phyloP scores from a whole-genome alignment of 2,329 filamentous ascomycete species.

The Verticillium longisporum region DNA sequence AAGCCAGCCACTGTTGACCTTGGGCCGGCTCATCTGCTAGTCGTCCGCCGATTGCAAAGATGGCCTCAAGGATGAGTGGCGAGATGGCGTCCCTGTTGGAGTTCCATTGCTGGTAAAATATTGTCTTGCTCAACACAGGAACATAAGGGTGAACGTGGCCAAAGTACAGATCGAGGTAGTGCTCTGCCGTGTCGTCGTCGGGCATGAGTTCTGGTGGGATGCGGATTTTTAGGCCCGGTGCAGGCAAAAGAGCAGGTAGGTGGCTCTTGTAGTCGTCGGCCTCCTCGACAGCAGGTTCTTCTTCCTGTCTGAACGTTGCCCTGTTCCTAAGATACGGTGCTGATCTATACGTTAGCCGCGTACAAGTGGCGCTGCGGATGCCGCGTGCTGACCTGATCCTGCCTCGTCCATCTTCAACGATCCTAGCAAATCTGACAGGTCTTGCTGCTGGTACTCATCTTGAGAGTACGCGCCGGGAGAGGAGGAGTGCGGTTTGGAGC shows the following conservation, averaged over 20 bases:
- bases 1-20: conserved; percentile 86
- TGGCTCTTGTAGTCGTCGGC: conserved; percentile 66
- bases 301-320: conserved; percentile 40
- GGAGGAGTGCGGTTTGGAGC: conserved; percentile 26
- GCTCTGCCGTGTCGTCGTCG: conserved; percentile 69
- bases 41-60: conserved; percentile 83
- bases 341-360: conserved; percentile 22
- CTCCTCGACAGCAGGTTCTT: conserved; percentile 61
- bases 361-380: too few species aligned
- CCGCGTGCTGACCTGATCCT: conserved; percentile 63
- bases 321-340: conserved; percentile 79
- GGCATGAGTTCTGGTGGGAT: conserved; percentile 95
- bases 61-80: conserved; percentile 78
- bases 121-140: conserved; percentile 74
- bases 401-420: conserved; percentile 81
- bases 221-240: conserved; percentile 69
- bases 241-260: conserved; percentile 60
- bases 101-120: conserved; percentile 88
- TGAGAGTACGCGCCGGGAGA: conserved; percentile 48
- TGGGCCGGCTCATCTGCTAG: conserved; percentile 77
- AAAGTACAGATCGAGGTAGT: conserved; percentile 90
- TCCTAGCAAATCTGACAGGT: conserved; percentile 74
- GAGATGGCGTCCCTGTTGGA: conserved; percentile 78
- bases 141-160: conserved; percentile 86
- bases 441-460: conserved; percentile 58